phyloP scores from a whole-genome alignment of 2,329 filamentous ascomycete genomes.

The Emergomyces pasteurianus region DNA sequence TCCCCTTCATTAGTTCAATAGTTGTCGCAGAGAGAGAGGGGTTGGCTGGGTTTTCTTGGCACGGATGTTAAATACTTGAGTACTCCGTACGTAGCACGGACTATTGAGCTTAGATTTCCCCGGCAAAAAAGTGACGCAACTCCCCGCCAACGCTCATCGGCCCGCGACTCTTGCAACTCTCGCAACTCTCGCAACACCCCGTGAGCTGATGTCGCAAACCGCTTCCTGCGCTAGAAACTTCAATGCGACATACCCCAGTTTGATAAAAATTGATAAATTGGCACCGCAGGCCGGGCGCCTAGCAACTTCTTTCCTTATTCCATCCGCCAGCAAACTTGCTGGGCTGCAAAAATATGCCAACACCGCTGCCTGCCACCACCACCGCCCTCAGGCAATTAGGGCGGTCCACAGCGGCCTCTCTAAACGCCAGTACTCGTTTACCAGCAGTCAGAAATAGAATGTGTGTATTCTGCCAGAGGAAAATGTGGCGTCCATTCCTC shows the following conservation, averaged over 20 bases:
- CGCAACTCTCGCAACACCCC: not conserved
- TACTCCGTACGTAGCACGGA: too few species aligned
- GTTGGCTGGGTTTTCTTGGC: not conserved
- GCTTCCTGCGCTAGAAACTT: not conserved
- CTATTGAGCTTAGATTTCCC: too few species aligned
- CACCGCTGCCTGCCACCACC: not conserved
- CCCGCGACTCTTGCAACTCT: not conserved
- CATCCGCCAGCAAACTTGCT: not conserved
- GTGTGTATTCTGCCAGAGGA: slow-evolving; percentile 3
- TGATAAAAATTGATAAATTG: not conserved
- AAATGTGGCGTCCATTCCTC: not conserved
- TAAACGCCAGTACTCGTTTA: not conserved
- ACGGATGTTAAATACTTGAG: too few species aligned
- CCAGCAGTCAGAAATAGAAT: not conserved
- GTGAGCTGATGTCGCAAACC: not conserved
- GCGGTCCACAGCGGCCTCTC: not conserved
- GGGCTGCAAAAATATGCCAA: not conserved
- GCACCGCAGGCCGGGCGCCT: not conserved
- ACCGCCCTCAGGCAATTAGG: not conserved
- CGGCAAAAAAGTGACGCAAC: not conserved
- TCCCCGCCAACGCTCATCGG: not conserved
- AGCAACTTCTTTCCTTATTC: not conserved
- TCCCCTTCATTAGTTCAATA: too few species aligned
- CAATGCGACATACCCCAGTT: not conserved
- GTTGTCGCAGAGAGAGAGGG: too few species aligned